Evolutionary conservation across 2,329 filamentous ascomycete genomes (phyloP).

Genomic region (Epichloe aotearoae): DNA sequence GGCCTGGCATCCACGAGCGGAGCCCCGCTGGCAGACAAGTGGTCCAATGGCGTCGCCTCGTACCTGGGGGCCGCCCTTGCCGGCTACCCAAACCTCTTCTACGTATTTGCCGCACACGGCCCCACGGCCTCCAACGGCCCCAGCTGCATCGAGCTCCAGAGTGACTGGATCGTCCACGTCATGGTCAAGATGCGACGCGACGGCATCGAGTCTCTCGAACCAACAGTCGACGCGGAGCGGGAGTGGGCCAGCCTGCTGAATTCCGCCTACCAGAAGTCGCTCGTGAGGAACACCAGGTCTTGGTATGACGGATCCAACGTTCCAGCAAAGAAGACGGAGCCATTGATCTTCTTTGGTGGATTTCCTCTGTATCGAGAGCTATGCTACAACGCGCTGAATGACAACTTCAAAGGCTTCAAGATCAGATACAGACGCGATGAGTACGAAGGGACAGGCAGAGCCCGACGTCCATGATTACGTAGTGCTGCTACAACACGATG

Average conservation of each 20-base stretch:
- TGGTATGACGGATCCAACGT: slow-evolving; percentile 2
- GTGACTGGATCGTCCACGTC: slow-evolving; percentile 1
- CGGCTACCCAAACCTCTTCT: not conserved
- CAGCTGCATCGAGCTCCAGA: slow-evolving; percentile 7
- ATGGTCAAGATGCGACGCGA: not conserved
- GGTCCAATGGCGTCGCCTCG: not conserved
- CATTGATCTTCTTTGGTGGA: not conserved
- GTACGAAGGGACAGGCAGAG: not conserved
- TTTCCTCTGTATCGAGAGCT: not conserved
- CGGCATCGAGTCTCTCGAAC: not conserved
- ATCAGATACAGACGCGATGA: not conserved
- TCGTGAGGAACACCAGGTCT: not conserved
- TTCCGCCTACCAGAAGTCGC: not conserved
- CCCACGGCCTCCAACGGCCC: slow-evolving; percentile 9
- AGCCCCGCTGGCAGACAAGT: not conserved
- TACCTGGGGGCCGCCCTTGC: not conserved
- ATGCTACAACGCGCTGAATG: not conserved
- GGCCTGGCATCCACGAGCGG: not conserved
- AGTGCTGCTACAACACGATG: too few relatives aligned
- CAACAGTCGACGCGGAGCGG: not conserved
- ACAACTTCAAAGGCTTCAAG: not conserved
- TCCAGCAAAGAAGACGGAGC: not conserved
- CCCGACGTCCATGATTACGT: too few relatives aligned
- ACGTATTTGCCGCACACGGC: slow-evolving; percentile 6
- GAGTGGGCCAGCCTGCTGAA: not conserved